Evolutionary conservation across 164 flowering plant species (phyloP), one percentile per base, ranked within the genome.

Genomic region (Tinospora cordifolia): DNA sequence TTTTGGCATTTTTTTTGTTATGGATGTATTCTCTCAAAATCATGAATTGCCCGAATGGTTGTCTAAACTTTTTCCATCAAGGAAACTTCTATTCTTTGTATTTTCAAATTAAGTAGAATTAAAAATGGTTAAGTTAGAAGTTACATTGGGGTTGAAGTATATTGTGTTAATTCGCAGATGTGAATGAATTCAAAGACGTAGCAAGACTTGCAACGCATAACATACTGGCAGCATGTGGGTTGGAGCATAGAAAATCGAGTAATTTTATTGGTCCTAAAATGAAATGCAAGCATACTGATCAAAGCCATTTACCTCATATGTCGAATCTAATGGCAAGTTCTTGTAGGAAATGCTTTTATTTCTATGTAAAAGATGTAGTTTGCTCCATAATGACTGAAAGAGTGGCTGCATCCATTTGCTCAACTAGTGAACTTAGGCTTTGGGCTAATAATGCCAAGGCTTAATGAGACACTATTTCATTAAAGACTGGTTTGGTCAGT

Each of bases 151-250:
- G 14, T 15, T 47, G 54, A 47, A 47, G 19, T 15, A 2, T 47
- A 10, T 47, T 47, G 38, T 68, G 38, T 68, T 74, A 58, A 51
- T 76, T 6, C 79, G 75, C 88, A 88, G 93, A 80, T 54, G 75
- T 66, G 39, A 76, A 75, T 70, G 75, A 66, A 66, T 89, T 89
- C 72, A 92, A 92, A 80, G 86, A 86, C 70, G 76, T 87, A 27
- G 92, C 88, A 14, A 82, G 89, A 74, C 78, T 69, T 27, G 71
- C 92, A 12, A 90, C 96, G 7, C 92, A 89, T 75, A 79, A 85
- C 54, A 78, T 87, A 34, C 65, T 90, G 79, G 91, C 87, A 39
- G 87, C 93, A 11, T 89, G 95, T 81, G 93, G 91, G 26, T 67
- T 91, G 40, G 86, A 86, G 77, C 88, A 79, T 34, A 73, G 73